A percentile compares a stretch with the other conserved stretches of the same genome.
These are phyloP conservation scores for Trichaptum fuscoviolaceum DNA, from an alignment of 768 basidiomycete species.

Conservation along the genomic window DNA sequence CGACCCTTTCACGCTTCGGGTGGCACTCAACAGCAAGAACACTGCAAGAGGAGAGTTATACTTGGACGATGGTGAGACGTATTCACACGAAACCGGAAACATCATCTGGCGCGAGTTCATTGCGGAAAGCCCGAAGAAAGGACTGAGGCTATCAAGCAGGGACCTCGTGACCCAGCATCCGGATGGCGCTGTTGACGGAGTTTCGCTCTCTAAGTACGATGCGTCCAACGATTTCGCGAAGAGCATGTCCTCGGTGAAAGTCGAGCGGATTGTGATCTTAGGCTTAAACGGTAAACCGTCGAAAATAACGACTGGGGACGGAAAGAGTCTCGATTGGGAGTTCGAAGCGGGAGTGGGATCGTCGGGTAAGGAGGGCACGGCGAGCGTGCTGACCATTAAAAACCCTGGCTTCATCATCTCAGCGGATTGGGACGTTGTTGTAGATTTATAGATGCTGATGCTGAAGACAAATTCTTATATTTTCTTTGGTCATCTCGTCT, in stretches of 20 bases:
- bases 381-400: constrained; percentile 70
- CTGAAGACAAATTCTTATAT: not conserved
- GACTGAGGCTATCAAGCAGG: constrained; percentile 41
- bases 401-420: constrained; percentile 59
- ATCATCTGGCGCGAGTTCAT: constrained; percentile 78
- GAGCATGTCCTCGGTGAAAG: constrained; percentile 58
- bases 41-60: constrained; percentile 82
- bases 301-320: constrained; percentile 39
- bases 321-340: constrained; percentile 58
- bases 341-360: constrained; percentile 57
- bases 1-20: constrained; percentile 89
- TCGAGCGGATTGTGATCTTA: constrained; percentile 78
- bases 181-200: constrained; percentile 45
- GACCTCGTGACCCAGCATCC: constrained; percentile 47
- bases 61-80: constrained; percentile 90
- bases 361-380: constrained; percentile 52
- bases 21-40: constrained; percentile 61
- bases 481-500: not conserved
- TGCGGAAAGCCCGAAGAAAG: constrained; percentile 43
- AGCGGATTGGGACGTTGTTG: constrained; percentile 59
- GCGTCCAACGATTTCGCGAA: constrained; percentile 63
- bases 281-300: constrained; percentile 63
- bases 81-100: constrained; percentile 66
- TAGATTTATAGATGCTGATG: constrained; percentile 11
- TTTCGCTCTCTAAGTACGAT: constrained; percentile 44